Conservation (phyloP, 2,329 filamentous ascomycete genomes). For the Phaeosphaeriaceae sp. region DNA sequence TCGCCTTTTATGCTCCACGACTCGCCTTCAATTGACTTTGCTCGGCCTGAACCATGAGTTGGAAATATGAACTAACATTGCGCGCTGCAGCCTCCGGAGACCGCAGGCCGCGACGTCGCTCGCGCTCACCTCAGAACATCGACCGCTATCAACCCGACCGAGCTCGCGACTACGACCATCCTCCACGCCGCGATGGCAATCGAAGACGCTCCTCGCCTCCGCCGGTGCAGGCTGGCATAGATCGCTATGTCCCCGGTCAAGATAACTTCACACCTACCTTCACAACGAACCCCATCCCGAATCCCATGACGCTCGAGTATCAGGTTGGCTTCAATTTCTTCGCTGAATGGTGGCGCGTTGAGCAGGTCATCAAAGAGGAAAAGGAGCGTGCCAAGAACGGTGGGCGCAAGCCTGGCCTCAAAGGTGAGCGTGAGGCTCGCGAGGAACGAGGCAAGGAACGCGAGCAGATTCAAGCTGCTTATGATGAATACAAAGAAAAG, state of each 20-base stretch:
- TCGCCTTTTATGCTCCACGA: not conserved
- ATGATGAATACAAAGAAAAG: slow-evolving; percentile 71
- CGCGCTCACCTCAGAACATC: slow-evolving; percentile 73
- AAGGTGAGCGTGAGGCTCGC: slow-evolving; percentile 69
- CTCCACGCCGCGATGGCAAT: slow-evolving; percentile 65
- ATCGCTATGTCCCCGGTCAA: slow-evolving; percentile 83
- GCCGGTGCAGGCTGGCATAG: slow-evolving; percentile 73
- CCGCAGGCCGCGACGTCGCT: slow-evolving; percentile 59
- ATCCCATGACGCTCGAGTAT: slow-evolving; percentile 75
- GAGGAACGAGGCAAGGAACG: slow-evolving; percentile 83
- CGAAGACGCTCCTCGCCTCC: slow-evolving; percentile 67
- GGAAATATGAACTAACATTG: slow-evolving; percentile 9
- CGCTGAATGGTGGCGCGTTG: slow-evolving; percentile 84
- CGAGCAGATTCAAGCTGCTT: slow-evolving; percentile 74
- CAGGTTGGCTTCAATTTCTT: slow-evolving; percentile 88
- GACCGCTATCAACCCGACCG: slow-evolving; percentile 81
- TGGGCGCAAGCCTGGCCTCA: slow-evolving; percentile 69
- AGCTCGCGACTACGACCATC: slow-evolving; percentile 69
- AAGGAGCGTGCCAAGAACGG: slow-evolving; percentile 75
- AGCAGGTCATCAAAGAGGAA: slow-evolving; percentile 83
- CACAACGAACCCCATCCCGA: slow-evolving; percentile 70
- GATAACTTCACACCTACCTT: slow-evolving; percentile 61
- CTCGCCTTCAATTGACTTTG: not conserved
- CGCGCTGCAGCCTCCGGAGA: slow-evolving; percentile 31
- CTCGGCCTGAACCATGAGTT: not conserved